These are phyloP conservation scores for Termitomyces sp. DNA, from an alignment of 768 basidiomycete genomes.

Conservation along the genomic window DNA sequence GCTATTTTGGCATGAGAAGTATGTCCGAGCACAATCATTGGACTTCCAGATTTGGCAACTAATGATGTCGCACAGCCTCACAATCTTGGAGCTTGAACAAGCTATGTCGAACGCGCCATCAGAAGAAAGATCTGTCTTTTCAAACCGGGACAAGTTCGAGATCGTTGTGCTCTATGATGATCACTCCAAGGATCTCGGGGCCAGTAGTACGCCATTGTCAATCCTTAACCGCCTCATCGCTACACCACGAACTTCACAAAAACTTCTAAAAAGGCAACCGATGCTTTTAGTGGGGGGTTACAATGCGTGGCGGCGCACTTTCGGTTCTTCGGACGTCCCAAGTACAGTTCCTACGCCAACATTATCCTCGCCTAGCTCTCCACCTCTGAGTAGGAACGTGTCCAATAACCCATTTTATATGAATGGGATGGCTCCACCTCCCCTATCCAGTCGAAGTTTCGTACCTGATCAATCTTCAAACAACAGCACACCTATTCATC, in stretches of 20 bases:
- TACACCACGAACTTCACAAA: constrained; percentile 60
- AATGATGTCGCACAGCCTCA: constrained; percentile 42
- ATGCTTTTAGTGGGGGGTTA: constrained; percentile 83
- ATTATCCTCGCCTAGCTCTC: constrained; percentile 7
- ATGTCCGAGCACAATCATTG: constrained; percentile 23
- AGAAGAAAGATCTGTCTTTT: constrained; percentile 69
- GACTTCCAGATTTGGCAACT: neutral
- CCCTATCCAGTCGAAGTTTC: constrained; percentile 15
- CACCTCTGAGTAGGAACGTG: constrained; percentile 20
- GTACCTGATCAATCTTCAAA: constrained; percentile 9
- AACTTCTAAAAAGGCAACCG: constrained; percentile 68
- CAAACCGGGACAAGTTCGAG: constrained; percentile 84
- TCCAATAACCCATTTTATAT: constrained; percentile 22
- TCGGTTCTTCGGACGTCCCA: constrained; percentile 27
- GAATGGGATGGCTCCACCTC: constrained; percentile 12
- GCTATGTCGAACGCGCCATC: constrained; percentile 67
- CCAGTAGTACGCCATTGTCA: constrained; percentile 46
- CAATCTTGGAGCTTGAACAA: constrained; percentile 63
- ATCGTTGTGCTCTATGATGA: constrained; percentile 83
- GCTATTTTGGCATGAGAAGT: constrained; percentile 67
- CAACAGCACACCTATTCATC: constrained; percentile 17
- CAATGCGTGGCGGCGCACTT: constrained; percentile 70
- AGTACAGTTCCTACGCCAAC: constrained; percentile 8
- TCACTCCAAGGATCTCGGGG: constrained; percentile 47
- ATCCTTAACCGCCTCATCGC: constrained; percentile 64